phyloP scores from a whole-genome alignment of 495 filamentous ascomycete species.

The Halenospora varia region DNA sequence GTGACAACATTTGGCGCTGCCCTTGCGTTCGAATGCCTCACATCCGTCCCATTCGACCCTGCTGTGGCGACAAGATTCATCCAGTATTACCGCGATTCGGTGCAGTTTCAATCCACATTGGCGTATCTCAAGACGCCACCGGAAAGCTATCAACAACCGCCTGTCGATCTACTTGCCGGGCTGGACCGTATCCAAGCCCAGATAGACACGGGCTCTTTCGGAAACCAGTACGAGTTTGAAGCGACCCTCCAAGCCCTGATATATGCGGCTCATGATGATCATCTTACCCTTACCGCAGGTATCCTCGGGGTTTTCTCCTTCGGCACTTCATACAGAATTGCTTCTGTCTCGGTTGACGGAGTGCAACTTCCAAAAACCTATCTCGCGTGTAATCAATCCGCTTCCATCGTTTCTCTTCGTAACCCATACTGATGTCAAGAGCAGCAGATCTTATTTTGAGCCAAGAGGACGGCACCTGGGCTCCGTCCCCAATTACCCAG shows the following conservation, averaged over 20 bases:
- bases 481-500: conserved; percentile 33
- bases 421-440: too few relatives aligned
- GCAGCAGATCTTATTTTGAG: conserved; percentile 8
- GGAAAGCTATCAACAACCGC: conserved; percentile 16
- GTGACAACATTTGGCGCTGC: conserved; percentile 28
- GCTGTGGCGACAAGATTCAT: conserved; percentile 46
- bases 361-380: conserved; percentile 41
- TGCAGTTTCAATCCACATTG: conserved; percentile 47
- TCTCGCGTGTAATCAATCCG: conserved; percentile 24
- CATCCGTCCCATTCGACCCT: conserved; percentile 49
- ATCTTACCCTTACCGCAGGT: conserved; percentile 34
- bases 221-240: conserved; percentile 28
- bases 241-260: conserved; percentile 10
- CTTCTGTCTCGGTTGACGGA: conserved; percentile 46
- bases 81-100: conserved; percentile 46
- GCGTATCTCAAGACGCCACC: conserved; percentile 25
- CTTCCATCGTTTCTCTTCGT: too few relatives aligned
- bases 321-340: conserved; percentile 33
- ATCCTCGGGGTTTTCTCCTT: conserved; percentile 40
- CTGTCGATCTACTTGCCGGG: conserved; percentile 22
- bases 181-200: conserved; percentile 19
- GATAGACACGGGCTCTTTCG: conserved; percentile 15
- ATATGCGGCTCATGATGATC: conserved; percentile 23
- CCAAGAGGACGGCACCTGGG: conserved; percentile 6
- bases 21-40: conserved; percentile 44